Base-by-base conservation (phyloP, 371 early-diverging fungal genomes). In the Umbelopsis sp. region DNA sequence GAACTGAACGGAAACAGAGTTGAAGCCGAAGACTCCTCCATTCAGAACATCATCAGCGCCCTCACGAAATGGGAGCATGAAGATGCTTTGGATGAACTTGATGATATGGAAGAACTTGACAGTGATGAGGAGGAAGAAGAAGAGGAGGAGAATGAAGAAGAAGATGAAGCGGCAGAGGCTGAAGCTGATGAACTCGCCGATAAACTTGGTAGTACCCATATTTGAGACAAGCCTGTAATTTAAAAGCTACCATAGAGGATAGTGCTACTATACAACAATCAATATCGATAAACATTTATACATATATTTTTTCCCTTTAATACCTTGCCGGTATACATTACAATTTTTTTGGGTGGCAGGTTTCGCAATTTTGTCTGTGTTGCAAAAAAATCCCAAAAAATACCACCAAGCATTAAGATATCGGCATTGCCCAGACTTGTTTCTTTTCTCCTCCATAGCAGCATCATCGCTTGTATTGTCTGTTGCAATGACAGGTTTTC, bases 1-100 rank as follows among this genome's bases (percentile, higher is more conserved):
- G 93, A 95, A 73, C 84, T 99, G 67, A 97, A 97, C 74, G 99
- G 99, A 12, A 99, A 99, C 80, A 81, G 84, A 63, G 94, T 97
- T 74, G 87, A 89, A 51, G 87, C 92, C 1, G 94, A 96, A 63
- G 87, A 93, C 72, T 84, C 82, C 4, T 92, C 87, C 1, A 87
- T 90, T 4, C 88, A 89, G 18, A 81, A 90, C 25, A 76, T 85
- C 44, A 89, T 94, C 63, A 87, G 85, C n/a, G 89, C 91, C 11
- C 77, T 97, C n/a, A 76, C 87, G 62, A 80, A 75, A 44, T 84
- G 89, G 73, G 90, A 85, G 16, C 77, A 91, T 69, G 90, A 85
- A 65, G 94, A 95, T 70, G 92, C 91, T 57, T 80, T 98, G 53
- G 97, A 94, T 48, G 95, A 94, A 65, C 80, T 97, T 63, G 95